These are phyloP conservation scores for Macrocybe sp. DNA, from an alignment of 1,284 basidiomycete genomes.

Conservation along the genomic window DNA sequence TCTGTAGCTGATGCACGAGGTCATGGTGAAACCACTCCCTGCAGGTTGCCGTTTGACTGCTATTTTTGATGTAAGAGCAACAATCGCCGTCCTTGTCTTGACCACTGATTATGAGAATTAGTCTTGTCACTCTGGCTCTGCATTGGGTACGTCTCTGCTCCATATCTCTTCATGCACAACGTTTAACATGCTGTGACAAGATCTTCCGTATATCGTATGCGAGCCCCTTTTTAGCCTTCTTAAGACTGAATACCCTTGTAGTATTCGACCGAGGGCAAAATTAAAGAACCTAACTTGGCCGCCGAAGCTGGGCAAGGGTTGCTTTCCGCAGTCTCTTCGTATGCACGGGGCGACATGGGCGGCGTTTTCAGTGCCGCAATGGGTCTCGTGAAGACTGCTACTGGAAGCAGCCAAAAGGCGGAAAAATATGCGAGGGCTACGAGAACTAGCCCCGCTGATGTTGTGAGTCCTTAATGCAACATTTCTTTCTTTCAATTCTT, in stretches of 20 bases:
- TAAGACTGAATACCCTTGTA: constrained; percentile 18
- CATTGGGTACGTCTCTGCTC: constrained; percentile 39
- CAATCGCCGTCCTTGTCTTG: neutral
- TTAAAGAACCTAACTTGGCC: constrained; percentile 88
- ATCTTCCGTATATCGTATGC: constrained; percentile 57
- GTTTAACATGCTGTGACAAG: constrained; percentile 22
- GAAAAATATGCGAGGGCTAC: constrained; percentile 61
- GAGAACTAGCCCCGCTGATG: constrained; percentile 76
- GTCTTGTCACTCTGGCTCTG: constrained; percentile 70
- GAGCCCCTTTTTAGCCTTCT: neutral
- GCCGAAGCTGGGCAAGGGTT: constrained; percentile 76
- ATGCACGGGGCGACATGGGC: constrained; percentile 72
- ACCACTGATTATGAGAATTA: constrained; percentile 18
- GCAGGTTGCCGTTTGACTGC: constrained; percentile 84
- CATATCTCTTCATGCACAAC: neutral
- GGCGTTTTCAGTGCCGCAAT: constrained; percentile 62
- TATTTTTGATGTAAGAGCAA: constrained; percentile 71
- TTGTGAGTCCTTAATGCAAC: constrained; percentile 29
- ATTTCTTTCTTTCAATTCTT: neutral
- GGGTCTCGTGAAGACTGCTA: constrained; percentile 44
- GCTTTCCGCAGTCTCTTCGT: constrained; percentile 64
- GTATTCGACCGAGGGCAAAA: constrained; percentile 91
- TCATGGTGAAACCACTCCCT: constrained; percentile 74
- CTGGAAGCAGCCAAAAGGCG: constrained; percentile 49
- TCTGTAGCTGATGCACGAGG: constrained; percentile 62